These are phyloP conservation scores for Pisolithus albus DNA, from an alignment of 768 basidiomycete genomes.

Conservation along the genomic window DNA sequence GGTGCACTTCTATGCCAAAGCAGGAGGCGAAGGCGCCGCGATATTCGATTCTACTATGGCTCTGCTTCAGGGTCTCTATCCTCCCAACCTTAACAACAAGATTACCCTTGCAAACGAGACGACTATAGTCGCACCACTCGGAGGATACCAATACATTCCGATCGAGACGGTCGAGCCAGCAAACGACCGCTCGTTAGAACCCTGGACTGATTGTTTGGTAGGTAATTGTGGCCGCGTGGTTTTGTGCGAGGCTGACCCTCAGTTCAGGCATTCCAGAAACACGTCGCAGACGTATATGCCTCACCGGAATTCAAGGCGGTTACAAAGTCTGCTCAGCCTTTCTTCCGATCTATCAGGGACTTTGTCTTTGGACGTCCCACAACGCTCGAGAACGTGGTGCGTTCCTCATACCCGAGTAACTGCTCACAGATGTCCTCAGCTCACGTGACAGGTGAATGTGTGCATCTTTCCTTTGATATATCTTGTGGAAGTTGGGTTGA, in stretches of 20 bases:
- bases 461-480: constrained; percentile 19
- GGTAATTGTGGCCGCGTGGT: neutral
- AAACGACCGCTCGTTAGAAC: constrained; percentile 40
- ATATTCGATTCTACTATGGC: constrained; percentile 9
- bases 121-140: constrained; percentile 7
- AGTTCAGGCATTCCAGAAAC: constrained; percentile 14
- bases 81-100: constrained; percentile 7
- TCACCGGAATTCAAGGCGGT: constrained; percentile 20
- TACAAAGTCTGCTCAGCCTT: constrained; percentile 14
- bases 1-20: constrained; percentile 66
- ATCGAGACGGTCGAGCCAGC: constrained; percentile 18
- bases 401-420: constrained; percentile 5
- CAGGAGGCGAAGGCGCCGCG: constrained; percentile 53
- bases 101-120: constrained; percentile 14
- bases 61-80: constrained; percentile 12
- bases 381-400: constrained; percentile 25
- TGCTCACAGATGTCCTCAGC: neutral
- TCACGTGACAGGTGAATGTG: neutral
- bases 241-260: neutral
- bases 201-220: constrained; percentile 54
- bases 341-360: constrained; percentile 20
- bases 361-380: constrained; percentile 21
- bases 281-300: constrained; percentile 22
- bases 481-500: neutral
- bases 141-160: constrained; percentile 16